Evolutionary conservation across 1,284 basidiomycete species (phyloP).

Genomic region (Ceratobasidium sp.): DNA sequence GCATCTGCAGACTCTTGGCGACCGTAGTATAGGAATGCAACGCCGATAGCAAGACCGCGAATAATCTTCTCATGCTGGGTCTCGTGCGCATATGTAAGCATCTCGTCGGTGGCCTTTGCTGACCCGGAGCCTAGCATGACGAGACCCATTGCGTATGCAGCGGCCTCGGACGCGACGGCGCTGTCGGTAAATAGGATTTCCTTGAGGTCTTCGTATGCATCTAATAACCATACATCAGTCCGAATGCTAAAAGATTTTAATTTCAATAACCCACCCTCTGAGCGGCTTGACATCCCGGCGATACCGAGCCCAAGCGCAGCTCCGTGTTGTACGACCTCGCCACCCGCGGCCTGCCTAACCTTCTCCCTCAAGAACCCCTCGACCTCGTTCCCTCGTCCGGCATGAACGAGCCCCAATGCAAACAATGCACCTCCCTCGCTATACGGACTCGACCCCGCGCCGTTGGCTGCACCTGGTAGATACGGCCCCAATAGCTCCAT

Average conservation of each 20-base stretch:
- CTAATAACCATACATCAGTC: conserved; percentile 57
- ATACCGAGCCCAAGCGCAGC: conserved; percentile 94
- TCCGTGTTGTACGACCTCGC: conserved; percentile 93
- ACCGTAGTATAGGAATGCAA: conserved; percentile 92
- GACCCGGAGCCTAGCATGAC: conserved; percentile 94
- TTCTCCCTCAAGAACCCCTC: conserved; percentile 82
- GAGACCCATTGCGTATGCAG: conserved; percentile 96
- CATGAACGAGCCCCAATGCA: conserved; percentile 94
- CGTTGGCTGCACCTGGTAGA: conserved; percentile 82
- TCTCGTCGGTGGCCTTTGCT: conserved; percentile 84
- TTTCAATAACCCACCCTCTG: conserved; percentile 63
- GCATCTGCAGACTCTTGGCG: conserved; percentile 89
- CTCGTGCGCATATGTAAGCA: conserved; percentile 93
- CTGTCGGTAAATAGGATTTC: conserved; percentile 90
- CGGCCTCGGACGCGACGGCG: conserved; percentile 92
- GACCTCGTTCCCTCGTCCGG: conserved; percentile 75
- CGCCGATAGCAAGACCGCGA: conserved; percentile 89
- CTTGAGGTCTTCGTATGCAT: conserved; percentile 92
- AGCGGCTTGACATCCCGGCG: conserved; percentile 91
- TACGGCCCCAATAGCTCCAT: conserved; percentile 95
- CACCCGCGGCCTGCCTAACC: conserved; percentile 74
- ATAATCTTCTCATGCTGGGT: conserved; percentile 99
- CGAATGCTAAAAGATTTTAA: not conserved
- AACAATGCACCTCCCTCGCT: conserved; percentile 95
- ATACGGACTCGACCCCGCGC: conserved; percentile 73